Conservation (phyloP, 2,329 filamentous ascomycete genomes). For the Septoria petroselini region DNA sequence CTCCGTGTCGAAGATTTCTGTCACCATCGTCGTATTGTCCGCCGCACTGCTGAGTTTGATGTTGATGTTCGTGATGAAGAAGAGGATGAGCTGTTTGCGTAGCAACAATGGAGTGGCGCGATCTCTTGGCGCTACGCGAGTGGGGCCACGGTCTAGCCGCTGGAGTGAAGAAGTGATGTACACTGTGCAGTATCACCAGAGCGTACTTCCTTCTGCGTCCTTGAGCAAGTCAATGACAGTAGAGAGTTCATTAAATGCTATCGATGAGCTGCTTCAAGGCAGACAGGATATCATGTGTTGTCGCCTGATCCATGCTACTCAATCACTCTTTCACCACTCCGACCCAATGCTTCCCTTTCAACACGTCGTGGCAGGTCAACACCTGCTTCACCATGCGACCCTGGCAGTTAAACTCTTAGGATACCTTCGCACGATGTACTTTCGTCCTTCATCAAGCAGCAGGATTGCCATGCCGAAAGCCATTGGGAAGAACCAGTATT, state of each 20-base stretch:
- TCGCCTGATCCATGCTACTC: background rate
- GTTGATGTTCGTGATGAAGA: conserved; percentile 10
- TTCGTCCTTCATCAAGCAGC: conserved; percentile 64
- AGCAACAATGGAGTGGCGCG: background rate
- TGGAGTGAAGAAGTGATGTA: background rate
- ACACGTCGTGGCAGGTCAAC: too few species aligned
- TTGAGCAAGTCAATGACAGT: background rate
- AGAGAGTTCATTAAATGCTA: background rate
- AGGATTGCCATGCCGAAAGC: conserved; percentile 66
- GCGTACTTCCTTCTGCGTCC: too few species aligned
- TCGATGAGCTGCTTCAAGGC: background rate
- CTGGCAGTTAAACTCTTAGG: conserved; percentile 57
- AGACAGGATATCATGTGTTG: background rate
- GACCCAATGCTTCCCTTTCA: too few species aligned
- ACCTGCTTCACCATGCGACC: conserved; percentile 66
- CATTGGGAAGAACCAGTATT: conserved; percentile 74
- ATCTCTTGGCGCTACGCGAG: background rate
- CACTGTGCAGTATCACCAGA: background rate
- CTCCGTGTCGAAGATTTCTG: conserved; percentile 3
- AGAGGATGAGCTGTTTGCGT: background rate
- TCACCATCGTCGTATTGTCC: conserved; percentile 2
- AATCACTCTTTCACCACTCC: too few species aligned
- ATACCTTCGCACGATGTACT: conserved; percentile 59
- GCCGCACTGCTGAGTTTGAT: conserved; percentile 1
- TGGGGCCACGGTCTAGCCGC: background rate